Base-by-base conservation (phyloP, 1,284 basidiomycete genomes). In the Cystobasidium pallidum region DNA sequence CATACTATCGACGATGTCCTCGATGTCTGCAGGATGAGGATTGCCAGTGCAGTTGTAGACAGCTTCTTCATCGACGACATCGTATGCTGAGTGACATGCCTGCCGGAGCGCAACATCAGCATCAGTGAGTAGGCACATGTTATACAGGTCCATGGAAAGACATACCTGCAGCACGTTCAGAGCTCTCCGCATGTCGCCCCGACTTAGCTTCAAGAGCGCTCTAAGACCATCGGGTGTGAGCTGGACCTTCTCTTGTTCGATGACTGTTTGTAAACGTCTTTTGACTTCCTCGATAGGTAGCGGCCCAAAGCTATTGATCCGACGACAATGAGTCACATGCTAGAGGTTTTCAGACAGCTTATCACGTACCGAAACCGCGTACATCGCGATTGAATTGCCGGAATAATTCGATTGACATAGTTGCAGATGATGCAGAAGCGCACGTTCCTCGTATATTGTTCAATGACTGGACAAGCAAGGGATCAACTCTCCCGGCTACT, bases 341-440 rank as follows among this genome's bases (percentile, higher is more conserved):
- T 17, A n/a, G 10, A 62, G 19, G 28, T 28, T 21, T 26, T 62
- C 36, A 6, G 3, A 4, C 4, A 45, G 43, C 11, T 15, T 30
- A 7, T 15, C 39, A 70, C 77, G 2, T 26, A 76, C 59, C 94
- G 86, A 84, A 99, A 99, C 43, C 95, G 86, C 2, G 96, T 99
- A 83, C 96, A 99, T 62, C 96, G 90, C 80, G 93, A 96, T 83
- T 99, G 96, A 74, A 99, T 96, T 26, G 96, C 96, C 2, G 96
- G 96, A 6, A 91, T 90, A 80, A 99, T 99, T 82, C 98, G 98
- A 87, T 99, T 99, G 81, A 99, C 96, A 78, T 99, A 99, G 83
- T 99, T 99, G 86, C 96, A 98, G 75, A 99, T 96, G 78, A 99
- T 99, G 83, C 95, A 98, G 82, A 99, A 99, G 41, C 96, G 89